Conservation (phyloP, 306 rosid genomes). For the Astragalus glycyphyllos region DNA sequence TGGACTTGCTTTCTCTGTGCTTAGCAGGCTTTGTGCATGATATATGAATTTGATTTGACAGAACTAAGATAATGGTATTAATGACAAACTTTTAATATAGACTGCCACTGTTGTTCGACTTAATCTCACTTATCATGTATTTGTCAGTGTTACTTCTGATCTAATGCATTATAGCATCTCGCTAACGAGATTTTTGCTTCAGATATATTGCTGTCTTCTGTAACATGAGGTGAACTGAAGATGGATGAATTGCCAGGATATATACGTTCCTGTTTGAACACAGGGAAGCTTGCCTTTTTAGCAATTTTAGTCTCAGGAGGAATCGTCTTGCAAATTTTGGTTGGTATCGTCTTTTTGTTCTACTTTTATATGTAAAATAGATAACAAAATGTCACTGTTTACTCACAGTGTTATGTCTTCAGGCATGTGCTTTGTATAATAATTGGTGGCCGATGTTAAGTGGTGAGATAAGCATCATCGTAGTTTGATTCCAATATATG, state of each 20-base stretch:
- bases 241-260: constrained; percentile 88
- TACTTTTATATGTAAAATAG: constrained; percentile 20
- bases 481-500: constrained; percentile 23
- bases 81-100: neutral
- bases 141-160: neutral
- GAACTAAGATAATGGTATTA: neutral
- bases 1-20: constrained; percentile 10
- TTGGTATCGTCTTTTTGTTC: constrained; percentile 48
- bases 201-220: constrained; percentile 50
- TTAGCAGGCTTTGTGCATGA: constrained; percentile 10
- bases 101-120: neutral
- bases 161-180: constrained; percentile 12
- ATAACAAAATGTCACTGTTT: constrained; percentile 12
- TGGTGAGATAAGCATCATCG: constrained; percentile 53
- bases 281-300: constrained; percentile 75
- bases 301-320: constrained; percentile 91
- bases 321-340: constrained; percentile 88
- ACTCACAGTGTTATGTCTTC: constrained; percentile 47
- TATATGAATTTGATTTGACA: neutral
- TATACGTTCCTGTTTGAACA: constrained; percentile 67
- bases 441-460: constrained; percentile 99
- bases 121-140: constrained; percentile 13
- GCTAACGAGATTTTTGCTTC: constrained; percentile 39
- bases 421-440: constrained; percentile 94
- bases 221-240: constrained; percentile 61